These are phyloP conservation scores for Calocera cornea DNA, from an alignment of 768 basidiomycete genomes.

Conservation along the genomic window DNA sequence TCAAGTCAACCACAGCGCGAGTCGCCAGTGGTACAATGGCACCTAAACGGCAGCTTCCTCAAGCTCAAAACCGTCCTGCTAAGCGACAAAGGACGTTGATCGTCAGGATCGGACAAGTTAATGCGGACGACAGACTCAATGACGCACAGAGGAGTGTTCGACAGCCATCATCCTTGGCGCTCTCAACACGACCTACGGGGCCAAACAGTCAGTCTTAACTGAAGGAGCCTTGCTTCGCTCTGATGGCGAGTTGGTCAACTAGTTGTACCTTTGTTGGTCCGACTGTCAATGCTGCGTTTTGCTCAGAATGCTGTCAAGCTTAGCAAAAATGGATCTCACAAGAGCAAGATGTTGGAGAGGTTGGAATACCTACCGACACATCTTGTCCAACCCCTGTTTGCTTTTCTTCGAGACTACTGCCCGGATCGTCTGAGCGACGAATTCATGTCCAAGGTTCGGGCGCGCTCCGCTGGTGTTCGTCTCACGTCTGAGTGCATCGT, in stretches of 20 bases:
- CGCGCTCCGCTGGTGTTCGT: no score
- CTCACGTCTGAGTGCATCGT: no score
- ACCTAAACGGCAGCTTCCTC: not conserved
- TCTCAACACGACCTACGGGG: not conserved
- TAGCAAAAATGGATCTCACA: not conserved
- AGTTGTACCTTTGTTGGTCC: not conserved
- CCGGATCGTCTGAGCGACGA: constrained; percentile 41
- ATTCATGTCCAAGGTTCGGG: constrained; percentile 49
- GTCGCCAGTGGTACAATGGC: not conserved
- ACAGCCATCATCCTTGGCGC: not conserved
- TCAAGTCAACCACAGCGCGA: no score
- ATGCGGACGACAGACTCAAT: not conserved
- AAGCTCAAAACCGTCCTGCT: not conserved
- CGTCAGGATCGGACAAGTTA: not conserved
- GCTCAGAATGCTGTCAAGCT: not conserved
- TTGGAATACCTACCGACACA: not conserved
- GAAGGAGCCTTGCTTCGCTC: no score
- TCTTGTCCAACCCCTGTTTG: not conserved
- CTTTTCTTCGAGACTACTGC: constrained; percentile 1
- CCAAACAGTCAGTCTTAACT: not conserved
- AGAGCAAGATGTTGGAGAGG: not conserved
- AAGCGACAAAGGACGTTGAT: not conserved
- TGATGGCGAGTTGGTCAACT: not conserved
- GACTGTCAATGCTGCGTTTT: not conserved
- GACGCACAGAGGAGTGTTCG: not conserved